phyloP scores from a whole-genome alignment of 23 red algal genomes.

The Gracilariopsis chorda region DNA sequence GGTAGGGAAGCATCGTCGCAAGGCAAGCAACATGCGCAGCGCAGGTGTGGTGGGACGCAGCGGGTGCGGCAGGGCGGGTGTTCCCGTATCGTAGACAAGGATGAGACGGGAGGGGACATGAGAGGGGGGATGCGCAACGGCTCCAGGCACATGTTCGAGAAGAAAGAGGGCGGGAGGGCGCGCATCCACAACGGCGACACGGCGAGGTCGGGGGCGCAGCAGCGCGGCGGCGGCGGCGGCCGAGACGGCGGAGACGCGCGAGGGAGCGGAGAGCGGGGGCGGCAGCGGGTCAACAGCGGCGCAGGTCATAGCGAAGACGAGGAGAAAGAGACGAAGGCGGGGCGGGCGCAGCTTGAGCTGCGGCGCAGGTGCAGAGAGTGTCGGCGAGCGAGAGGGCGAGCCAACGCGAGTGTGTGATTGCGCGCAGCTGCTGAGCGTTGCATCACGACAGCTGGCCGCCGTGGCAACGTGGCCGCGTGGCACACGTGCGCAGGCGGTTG shows the following conservation, averaged over 20 bases:
- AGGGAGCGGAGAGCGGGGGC: not conserved
- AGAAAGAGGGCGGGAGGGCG: not conserved
- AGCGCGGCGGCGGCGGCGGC: not conserved
- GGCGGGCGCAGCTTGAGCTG: not conserved
- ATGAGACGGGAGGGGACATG: not conserved
- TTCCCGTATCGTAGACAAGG: conserved; percentile 6
- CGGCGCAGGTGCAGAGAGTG: not conserved
- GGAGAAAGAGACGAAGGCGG: too few relatives aligned
- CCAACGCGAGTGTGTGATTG: not conserved
- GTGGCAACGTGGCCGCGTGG: not conserved
- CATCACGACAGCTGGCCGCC: too few relatives aligned
- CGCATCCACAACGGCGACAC: not conserved
- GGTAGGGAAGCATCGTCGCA: not conserved
- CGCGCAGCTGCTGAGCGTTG: not conserved
- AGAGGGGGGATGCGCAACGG: not conserved
- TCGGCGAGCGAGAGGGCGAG: not conserved
- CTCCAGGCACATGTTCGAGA: not conserved
- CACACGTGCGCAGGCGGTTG: not conserved
- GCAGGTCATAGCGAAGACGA: not conserved
- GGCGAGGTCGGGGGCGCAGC: not conserved
- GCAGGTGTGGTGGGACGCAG: not conserved
- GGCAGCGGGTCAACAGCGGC: not conserved
- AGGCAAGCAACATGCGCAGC: not conserved
- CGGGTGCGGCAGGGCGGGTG: not conserved
- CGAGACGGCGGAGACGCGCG: not conserved